Evolutionary conservation across 1,139 yeast species (phyloP), one percentile per base, ranked within the genome.

Genomic region (Hemisphaericaspora xylanilytica): DNA sequence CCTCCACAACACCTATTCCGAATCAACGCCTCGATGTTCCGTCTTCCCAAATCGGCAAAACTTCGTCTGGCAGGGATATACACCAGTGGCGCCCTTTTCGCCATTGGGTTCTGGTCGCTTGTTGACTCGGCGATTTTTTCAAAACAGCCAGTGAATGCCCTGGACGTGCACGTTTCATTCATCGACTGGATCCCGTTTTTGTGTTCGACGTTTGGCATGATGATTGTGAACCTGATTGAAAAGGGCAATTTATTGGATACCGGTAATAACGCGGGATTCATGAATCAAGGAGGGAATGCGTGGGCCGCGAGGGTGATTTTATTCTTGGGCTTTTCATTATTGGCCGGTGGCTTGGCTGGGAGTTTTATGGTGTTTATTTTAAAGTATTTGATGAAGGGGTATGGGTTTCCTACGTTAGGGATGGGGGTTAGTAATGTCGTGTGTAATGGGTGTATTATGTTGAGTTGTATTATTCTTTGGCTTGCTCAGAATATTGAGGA

Each of bases 281-380:
- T 83, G 42, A 77, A 80, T 30, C 64, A 64, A 14, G 63, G 64
- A 28, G 61, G 79, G 14, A 80, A 88, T 40, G 89, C 92, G 27
- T 89, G 97, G 96, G 95, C 92, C 43, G 97, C 97, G 13, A 75
- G 96, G 52, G 82, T 89, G 26, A 81, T 94, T 12, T 70, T 92
- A 44, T 92, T 94, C 58, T 70, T 87, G 52, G 99, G 99, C 8
- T 92, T 92, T 60, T 85, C 96, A 2, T 70, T 90, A 37, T 72
- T 92, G 45, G 97, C 97, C 1, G 95, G 97, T 37, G 98, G 98
- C 1, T 70, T 92, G 48, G 89, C 97, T 15, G 97, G 97, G 1
- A 81, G 95, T 6, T 78, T 92, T 50, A 89, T 89, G 59, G 92
- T 92, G 13, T 72, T 92, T 48, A 85, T 90, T 33, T 71, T 92